phyloP scores from a whole-genome alignment of 2,329 filamentous ascomycete species.

The Esteya vermicola region DNA sequence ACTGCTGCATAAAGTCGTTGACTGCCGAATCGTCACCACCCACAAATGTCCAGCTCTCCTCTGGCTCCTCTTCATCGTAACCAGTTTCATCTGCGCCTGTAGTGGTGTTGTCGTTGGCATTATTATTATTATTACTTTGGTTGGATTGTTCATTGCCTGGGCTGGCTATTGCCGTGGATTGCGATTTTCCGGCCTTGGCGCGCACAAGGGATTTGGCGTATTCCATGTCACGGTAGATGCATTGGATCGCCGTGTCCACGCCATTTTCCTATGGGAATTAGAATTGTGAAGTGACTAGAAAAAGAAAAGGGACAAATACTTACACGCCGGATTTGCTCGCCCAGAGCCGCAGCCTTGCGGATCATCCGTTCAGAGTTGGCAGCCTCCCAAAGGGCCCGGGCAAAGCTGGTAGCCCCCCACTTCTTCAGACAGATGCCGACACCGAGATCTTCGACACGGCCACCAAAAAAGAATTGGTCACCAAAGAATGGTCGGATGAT shows the following conservation, averaged over 20 bases:
- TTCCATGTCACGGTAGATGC: slow-evolving; percentile 87
- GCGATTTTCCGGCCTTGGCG: slow-evolving; percentile 37
- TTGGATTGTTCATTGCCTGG: no score
- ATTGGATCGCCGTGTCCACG: slow-evolving; percentile 79
- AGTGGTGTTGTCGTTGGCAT: slow-evolving; percentile 20
- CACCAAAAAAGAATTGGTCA: slow-evolving; percentile 93
- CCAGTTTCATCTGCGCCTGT: slow-evolving; percentile 19
- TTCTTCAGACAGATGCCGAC: slow-evolving; percentile 84
- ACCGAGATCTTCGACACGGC: slow-evolving; percentile 78
- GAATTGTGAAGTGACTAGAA: background rate
- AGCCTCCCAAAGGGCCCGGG: slow-evolving; percentile 78
- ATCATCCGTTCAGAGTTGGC: slow-evolving; percentile 89
- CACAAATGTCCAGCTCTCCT: slow-evolving; percentile 86
- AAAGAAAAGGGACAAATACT: slow-evolving; percentile 16
- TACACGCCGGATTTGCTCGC: slow-evolving; percentile 78
- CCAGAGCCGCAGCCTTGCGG: slow-evolving; percentile 64
- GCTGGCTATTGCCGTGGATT: slow-evolving; percentile 5
- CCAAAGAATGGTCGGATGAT: slow-evolving; percentile 96
- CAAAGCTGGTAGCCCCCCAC: slow-evolving; percentile 75
- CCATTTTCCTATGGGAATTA: slow-evolving; percentile 58
- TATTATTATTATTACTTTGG: no score
- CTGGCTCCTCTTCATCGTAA: slow-evolving; percentile 47
- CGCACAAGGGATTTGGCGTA: slow-evolving; percentile 79
- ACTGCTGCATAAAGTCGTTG: slow-evolving; percentile 3
- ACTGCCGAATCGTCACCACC: slow-evolving; percentile 25